Base-by-base conservation (phyloP, 2,329 filamentous ascomycete species). In the Monilinia fructicola region DNA sequence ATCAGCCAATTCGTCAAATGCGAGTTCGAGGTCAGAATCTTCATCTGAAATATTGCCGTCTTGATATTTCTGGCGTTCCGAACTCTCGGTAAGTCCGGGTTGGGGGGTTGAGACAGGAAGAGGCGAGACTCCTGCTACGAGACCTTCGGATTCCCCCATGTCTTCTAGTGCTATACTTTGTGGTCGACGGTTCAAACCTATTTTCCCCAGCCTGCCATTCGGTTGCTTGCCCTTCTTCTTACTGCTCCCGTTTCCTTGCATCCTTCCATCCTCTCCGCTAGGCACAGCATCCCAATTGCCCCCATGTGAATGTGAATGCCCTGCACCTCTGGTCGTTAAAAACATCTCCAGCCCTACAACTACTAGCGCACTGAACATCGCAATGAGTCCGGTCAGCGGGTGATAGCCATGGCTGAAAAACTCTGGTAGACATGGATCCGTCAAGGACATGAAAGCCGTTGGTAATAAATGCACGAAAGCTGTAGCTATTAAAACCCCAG, bases 321-420 rank as follows among this genome's bases (percentile, higher is more conserved):
- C 82, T 1, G 86, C 87, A 54, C 87, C 87, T 65, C 86, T 79
- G 2, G 89, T 90, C 0, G 92, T 93, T 72, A 98, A 88, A 76
- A 93, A 92, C 79, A 95, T 96, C 78, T 98, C 94, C 63, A 97
- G 84, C 2, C 87, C 85, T 9, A 96, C 91, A 3, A 97, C 93
- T 4, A 90, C 80, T 67, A 96, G 83, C n/a, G 92, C 90, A 14
- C 90, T 88, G 12, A 88, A 78, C 90, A 96, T 94, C 66, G 91
- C 90, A 56, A 96, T 85, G 58, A 95, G 82, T 2, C 93, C 92
- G 0, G 92, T 87, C 76, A 96, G 88, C 7, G 91, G 91, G 56
- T 83, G 85, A 76, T 95, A 96, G n/a, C 85, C 85, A 69, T 89
- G 75, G 76, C 86, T 94, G 85, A 93, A 96, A 75, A 93, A 90